phyloP scores from a whole-genome alignment of 2,329 filamentous ascomycete genomes.

The Talaromyces atroroseus region DNA sequence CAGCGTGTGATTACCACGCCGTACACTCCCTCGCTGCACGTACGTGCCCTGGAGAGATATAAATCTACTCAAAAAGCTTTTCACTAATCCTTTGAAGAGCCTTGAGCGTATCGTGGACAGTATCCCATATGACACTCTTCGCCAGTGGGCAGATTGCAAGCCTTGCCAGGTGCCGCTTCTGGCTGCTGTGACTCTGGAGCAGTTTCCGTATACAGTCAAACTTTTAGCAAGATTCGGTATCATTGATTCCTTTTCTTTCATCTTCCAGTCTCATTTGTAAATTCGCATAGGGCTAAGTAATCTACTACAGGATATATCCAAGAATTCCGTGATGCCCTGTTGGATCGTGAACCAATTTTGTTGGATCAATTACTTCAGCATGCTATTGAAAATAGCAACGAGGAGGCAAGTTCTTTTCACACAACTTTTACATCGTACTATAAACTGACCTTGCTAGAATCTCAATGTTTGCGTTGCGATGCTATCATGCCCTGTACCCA shows the following conservation, averaged over 20 bases:
- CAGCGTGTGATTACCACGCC: slow-evolving; percentile 44
- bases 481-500: slow-evolving; percentile 31
- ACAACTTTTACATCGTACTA: not conserved
- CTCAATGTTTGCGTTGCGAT: slow-evolving; percentile 27
- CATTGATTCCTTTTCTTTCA: not conserved
- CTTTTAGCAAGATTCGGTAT: slow-evolving; percentile 48
- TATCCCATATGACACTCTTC: slow-evolving; percentile 32
- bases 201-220: slow-evolving; percentile 47
- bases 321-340: slow-evolving; percentile 27
- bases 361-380: slow-evolving; percentile 33
- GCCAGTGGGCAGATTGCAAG: slow-evolving; percentile 44
- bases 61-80: not conserved
- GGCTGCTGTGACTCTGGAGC: slow-evolving; percentile 43
- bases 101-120: slow-evolving; percentile 24
- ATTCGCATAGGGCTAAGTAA: slow-evolving; percentile 1
- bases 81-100: slow-evolving; percentile 19
- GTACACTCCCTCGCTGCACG: slow-evolving; percentile 48
- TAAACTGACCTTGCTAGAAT: slow-evolving; percentile 21
- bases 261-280: not conserved
- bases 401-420: slow-evolving; percentile 23
- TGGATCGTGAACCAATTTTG: slow-evolving; percentile 28
- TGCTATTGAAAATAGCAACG: slow-evolving; percentile 22
- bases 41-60: slow-evolving; percentile 23
- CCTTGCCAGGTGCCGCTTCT: slow-evolving; percentile 47
- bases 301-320: slow-evolving; percentile 22